These are phyloP conservation scores for Fusarium heterosporum DNA, from an alignment of 2,329 filamentous ascomycete species.

Conservation along the genomic window DNA sequence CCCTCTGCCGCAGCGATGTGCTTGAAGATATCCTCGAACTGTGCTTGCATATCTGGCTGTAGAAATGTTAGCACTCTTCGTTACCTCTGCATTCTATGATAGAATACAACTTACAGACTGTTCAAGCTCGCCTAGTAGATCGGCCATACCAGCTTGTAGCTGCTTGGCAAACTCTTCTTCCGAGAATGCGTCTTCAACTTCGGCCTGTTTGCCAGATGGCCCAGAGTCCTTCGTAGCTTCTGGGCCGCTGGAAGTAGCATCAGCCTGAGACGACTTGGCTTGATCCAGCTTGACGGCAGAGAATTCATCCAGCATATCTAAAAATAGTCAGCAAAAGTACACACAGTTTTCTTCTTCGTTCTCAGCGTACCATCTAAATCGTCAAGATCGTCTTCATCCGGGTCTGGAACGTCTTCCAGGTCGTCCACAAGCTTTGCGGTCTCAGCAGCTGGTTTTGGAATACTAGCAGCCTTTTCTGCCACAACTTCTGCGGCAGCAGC, in stretches of 20 bases:
- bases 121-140: constrained; percentile 78
- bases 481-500: constrained; percentile 23
- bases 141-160: constrained; percentile 90
- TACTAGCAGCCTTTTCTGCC: constrained; percentile 10
- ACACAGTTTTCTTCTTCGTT: not conserved
- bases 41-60: constrained; percentile 78
- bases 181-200: constrained; percentile 59
- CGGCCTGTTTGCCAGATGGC: constrained; percentile 38
- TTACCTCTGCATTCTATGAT: not conserved
- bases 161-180: constrained; percentile 86
- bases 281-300: constrained; percentile 68
- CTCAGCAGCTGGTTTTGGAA: constrained; percentile 6
- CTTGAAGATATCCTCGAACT: constrained; percentile 83
- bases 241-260: constrained; percentile 47
- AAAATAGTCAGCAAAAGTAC: constrained; percentile 14
- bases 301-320: constrained; percentile 95
- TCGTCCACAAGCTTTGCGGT: constrained; percentile 19
- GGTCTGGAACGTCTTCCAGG: constrained; percentile 77
- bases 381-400: constrained; percentile 91
- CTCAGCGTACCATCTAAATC: constrained; percentile 80
- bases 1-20: constrained; percentile 70
- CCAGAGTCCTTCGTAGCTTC: constrained; percentile 53
- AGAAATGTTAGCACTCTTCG: not conserved
- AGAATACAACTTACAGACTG: constrained; percentile 61
- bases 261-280: constrained; percentile 42